phyloP scores from a whole-genome alignment of 78 protist genomes.

The Chrysochromulina tobinii region DNA sequence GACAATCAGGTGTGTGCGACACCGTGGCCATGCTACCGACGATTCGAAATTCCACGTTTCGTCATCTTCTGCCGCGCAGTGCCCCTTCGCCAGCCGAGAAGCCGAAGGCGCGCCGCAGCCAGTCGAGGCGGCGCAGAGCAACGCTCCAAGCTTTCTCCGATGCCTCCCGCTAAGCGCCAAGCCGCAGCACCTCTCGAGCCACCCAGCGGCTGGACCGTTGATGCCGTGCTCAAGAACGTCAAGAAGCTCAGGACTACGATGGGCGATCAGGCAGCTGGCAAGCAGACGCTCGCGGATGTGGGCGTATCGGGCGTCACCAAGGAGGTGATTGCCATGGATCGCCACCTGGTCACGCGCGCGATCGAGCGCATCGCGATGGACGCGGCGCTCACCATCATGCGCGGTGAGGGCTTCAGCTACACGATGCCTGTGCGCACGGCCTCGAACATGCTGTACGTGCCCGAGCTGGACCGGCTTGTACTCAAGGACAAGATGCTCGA shows the following conservation, averaged over 20 bases:
- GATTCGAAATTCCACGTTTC: no score
- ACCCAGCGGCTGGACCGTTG: no score
- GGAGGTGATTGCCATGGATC: not conserved
- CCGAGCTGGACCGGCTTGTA: conserved; percentile 69
- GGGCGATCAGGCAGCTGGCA: not conserved
- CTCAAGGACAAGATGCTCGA: conserved; percentile 36
- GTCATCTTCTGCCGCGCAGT: no score
- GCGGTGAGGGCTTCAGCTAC: conserved; percentile 55
- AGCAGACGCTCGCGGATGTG: conserved; percentile 9
- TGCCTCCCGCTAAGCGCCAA: no score
- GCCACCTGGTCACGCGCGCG: not conserved
- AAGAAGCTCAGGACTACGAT: no score
- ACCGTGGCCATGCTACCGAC: no score
- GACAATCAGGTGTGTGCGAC: no score
- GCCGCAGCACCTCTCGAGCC: no score
- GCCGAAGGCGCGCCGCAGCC: no score
- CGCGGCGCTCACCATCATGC: conserved; percentile 8
- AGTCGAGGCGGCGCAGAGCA: not conserved
- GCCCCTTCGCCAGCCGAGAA: no score
- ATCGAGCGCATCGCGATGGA: conserved; percentile 26
- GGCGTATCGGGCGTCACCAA: not conserved
- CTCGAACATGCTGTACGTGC: conserved; percentile 53
- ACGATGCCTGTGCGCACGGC: conserved; percentile 54
- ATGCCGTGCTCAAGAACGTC: no score
- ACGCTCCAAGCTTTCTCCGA: no score